These are phyloP conservation scores for Leccinum variabile DNA, from an alignment of 1,284 basidiomycete species.

Conservation along the genomic window DNA sequence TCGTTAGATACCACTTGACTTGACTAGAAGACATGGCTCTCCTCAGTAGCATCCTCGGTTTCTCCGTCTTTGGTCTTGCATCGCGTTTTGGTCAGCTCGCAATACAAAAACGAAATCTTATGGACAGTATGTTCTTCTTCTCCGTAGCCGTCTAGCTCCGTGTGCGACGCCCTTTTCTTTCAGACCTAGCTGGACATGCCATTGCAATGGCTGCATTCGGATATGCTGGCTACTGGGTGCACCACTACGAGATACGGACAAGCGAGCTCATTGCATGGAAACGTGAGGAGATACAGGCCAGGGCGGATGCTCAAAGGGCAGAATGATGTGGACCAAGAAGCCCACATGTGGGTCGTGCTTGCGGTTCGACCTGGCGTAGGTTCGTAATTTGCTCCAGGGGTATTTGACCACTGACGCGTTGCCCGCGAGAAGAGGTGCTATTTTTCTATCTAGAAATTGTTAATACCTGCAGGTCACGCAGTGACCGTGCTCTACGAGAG, in stretches of 20 bases:
- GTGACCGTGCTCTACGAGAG: background rate
- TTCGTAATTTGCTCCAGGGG: constrained; percentile 19
- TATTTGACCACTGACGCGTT: constrained; percentile 14
- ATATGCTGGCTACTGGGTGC: constrained; percentile 66
- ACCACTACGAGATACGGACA: constrained; percentile 62
- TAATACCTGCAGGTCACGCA: constrained; percentile 16
- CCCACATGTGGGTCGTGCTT: background rate
- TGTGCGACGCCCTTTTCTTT: background rate
- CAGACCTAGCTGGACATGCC: constrained; percentile 65
- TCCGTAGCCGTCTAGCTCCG: background rate
- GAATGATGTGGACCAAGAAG: constrained; percentile 17
- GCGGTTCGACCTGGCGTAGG: constrained; percentile 17
- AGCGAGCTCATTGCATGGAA: constrained; percentile 60
- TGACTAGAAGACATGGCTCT: constrained; percentile 54
- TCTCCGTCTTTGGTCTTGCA: constrained; percentile 76
- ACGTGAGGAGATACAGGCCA: constrained; percentile 52
- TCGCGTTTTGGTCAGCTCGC: constrained; percentile 80
- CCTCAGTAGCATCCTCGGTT: constrained; percentile 72
- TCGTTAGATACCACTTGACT: constrained; percentile 1
- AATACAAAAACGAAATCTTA: constrained; percentile 68
- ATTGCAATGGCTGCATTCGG: constrained; percentile 70
- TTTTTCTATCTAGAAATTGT: constrained; percentile 24
- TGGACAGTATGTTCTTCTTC: constrained; percentile 56
- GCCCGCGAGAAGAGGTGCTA: constrained; percentile 11
- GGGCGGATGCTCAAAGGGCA: constrained; percentile 25